Evolutionary conservation across 2,329 filamentous ascomycete genomes (phyloP), one percentile per base, ranked within the genome.

Genomic region (Aspergillus viridinutans): DNA sequence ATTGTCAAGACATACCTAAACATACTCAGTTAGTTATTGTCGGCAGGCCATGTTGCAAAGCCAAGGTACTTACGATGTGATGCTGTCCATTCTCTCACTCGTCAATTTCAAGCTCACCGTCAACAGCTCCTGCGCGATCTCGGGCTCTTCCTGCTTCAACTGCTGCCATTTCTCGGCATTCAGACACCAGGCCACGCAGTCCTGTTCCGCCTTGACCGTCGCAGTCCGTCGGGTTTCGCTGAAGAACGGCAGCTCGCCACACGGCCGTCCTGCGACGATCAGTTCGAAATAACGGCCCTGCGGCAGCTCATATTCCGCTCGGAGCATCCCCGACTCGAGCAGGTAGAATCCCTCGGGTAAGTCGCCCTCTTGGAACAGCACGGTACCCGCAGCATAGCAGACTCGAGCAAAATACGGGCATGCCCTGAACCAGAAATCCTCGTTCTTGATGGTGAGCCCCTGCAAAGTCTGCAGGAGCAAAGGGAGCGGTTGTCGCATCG

Each of bases 391-490:
- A 0, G 81, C 64, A 61, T 88, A 90, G 58, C 88, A 84, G 60
- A 84, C 84, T 48, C 85, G 84, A 42, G 79, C 76, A 69, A 99
- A 97, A 76, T 89, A 97, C 0, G 83, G 79, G 4, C 85, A 85
- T 0, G 87, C 87, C 1, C 85, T 85, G 74, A 92, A 93, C 94
- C 94, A 99, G 71, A 97, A 97, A 73, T 97, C 92, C 72, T 96
- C 92, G 68, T 93, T 94, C 72, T 90, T 86, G 53, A 85, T 80
- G 52, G 90, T 95, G 12, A 97, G 79, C 48, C 91, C 90, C 69
- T 94, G 89, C 76, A 99, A 97, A n/a, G 94, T 90, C 71, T 97
- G 93, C 25, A 99, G 82, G 73, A 99, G 90, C 49, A 99, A 85
- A 1, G 90, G 89, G 7, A 97, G 83, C 0, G 94, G 94, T 70